Percentiles rank a stretch among this genome's conserved stretches.
phyloP scores from a whole-genome alignment of 352 stramenopile species.

The Lagenidium giganteum region DNA sequence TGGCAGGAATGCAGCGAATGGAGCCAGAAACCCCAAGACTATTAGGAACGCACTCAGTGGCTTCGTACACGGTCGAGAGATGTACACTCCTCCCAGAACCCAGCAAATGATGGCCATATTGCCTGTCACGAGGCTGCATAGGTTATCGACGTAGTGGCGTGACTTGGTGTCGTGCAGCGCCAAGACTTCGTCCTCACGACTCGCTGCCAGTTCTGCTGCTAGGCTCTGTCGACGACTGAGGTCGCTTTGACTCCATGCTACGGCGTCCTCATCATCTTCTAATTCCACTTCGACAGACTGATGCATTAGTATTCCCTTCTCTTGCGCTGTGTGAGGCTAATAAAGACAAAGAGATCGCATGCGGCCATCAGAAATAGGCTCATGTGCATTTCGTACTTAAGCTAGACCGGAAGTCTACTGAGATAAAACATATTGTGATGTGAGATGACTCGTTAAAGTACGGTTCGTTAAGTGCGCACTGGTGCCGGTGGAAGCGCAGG shows the following conservation, averaged over 20 bases:
- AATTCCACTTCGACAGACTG: too few relatives aligned
- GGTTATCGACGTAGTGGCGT: conserved; percentile 25
- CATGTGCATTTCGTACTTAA: too few relatives aligned
- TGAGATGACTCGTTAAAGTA: too few relatives aligned
- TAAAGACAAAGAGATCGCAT: too few relatives aligned
- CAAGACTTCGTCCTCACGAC: conserved; percentile 15
- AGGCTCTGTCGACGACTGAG: conserved; percentile 6
- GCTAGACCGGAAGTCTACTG: too few relatives aligned
- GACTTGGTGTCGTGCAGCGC: conserved; percentile 18
- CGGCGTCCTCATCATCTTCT: too few relatives aligned
- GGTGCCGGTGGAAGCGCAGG: background rate
- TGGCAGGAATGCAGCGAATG: conserved; percentile 23
- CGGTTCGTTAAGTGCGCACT: too few relatives aligned
- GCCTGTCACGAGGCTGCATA: conserved; percentile 27
- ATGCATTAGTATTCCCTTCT: too few relatives aligned
- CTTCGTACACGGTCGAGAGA: conserved; percentile 17
- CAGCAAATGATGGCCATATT: conserved; percentile 31
- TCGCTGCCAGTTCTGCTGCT: conserved; percentile 7
- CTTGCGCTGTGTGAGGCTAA: too few relatives aligned
- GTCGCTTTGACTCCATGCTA: too few relatives aligned
- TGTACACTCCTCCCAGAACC: conserved; percentile 22
- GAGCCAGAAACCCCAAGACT: conserved; percentile 21
- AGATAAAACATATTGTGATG: too few relatives aligned
- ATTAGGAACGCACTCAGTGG: conserved; percentile 25
- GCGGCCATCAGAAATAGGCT: too few relatives aligned